Percentiles rank a stretch among this genome's conserved stretches.
Evolutionary conservation across 805 yeast species (phyloP).

Genomic region (Lachancea sp.): DNA sequence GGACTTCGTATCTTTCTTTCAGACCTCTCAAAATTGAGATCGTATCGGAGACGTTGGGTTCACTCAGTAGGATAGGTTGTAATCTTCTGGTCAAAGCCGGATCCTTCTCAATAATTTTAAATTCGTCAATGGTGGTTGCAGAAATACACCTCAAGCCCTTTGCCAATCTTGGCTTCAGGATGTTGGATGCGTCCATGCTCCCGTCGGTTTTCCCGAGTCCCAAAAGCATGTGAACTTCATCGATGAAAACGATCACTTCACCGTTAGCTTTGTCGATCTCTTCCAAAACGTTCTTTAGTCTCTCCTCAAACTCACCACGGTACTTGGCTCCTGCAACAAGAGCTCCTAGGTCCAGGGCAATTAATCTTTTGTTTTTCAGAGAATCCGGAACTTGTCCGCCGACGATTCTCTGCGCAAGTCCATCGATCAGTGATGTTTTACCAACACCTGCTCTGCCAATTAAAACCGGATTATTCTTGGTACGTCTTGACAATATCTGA

Average conservation of each 20-base stretch:
- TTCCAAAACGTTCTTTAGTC: slow-evolving; percentile 70
- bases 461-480: slow-evolving; percentile 91
- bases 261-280: slow-evolving; percentile 80
- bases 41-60: slow-evolving; percentile 87
- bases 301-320: slow-evolving; percentile 93
- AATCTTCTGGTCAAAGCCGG: slow-evolving; percentile 93
- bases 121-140: slow-evolving; percentile 93
- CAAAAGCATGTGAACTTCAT: slow-evolving; percentile 81
- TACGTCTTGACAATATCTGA: slow-evolving; percentile 84
- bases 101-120: slow-evolving; percentile 91
- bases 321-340: slow-evolving; percentile 92
- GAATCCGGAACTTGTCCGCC: slow-evolving; percentile 92
- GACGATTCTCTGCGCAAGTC: slow-evolving; percentile 87
- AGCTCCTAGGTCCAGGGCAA: slow-evolving; percentile 81
- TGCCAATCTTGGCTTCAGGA: slow-evolving; percentile 89
- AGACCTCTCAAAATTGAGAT: slow-evolving; percentile 88
- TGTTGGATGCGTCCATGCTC: slow-evolving; percentile 89
- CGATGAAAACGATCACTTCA: slow-evolving; percentile 73
- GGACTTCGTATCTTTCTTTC: slow-evolving; percentile 92
- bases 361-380: slow-evolving; percentile 76
- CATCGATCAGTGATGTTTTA: slow-evolving; percentile 94
- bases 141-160: slow-evolving; percentile 94
- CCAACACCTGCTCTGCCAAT: slow-evolving; percentile 98
- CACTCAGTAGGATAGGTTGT: slow-evolving; percentile 78
- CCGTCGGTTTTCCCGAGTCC: slow-evolving; percentile 95